phyloP scores from a whole-genome alignment of 2,329 filamentous ascomycete genomes.

The Fusarium compactum region DNA sequence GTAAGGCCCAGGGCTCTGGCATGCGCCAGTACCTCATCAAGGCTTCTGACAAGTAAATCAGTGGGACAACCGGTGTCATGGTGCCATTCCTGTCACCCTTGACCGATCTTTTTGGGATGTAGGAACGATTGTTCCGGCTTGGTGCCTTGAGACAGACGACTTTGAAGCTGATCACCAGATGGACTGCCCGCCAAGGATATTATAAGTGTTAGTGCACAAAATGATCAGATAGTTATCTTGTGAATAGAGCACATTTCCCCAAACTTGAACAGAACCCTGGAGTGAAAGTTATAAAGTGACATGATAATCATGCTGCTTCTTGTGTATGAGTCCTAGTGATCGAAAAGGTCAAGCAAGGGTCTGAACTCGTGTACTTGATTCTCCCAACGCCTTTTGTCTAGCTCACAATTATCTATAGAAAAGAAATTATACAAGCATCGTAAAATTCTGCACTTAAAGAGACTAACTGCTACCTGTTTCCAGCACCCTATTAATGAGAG shows the following conservation, averaged over 20 bases:
- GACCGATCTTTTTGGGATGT: not conserved
- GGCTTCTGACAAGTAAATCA: not conserved
- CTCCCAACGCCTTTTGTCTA: not conserved
- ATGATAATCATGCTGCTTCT: not conserved
- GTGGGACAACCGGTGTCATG: accelerated
- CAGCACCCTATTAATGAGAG: too few species aligned
- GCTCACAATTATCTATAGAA: not conserved
- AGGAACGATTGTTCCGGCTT: not conserved
- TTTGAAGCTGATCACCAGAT: not conserved
- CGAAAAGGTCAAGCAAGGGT: not conserved
- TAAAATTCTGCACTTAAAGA: not conserved
- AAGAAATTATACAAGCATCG: not conserved
- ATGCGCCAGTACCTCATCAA: constrained; percentile 40
- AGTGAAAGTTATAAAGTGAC: not conserved
- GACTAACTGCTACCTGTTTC: too few species aligned
- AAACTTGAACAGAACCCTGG: not conserved
- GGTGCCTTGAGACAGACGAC: not conserved
- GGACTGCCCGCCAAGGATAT: not conserved
- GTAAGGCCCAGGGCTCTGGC: constrained; percentile 35
- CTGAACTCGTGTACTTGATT: accelerated
- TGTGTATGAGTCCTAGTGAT: not conserved
- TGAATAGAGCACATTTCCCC: not conserved
- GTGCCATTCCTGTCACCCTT: accelerated
- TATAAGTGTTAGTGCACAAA: not conserved
- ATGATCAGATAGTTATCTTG: not conserved